Evolutionary conservation across 495 filamentous ascomycete species (phyloP), one percentile per base, ranked within the genome.

Genomic region (Niebla homalea): DNA sequence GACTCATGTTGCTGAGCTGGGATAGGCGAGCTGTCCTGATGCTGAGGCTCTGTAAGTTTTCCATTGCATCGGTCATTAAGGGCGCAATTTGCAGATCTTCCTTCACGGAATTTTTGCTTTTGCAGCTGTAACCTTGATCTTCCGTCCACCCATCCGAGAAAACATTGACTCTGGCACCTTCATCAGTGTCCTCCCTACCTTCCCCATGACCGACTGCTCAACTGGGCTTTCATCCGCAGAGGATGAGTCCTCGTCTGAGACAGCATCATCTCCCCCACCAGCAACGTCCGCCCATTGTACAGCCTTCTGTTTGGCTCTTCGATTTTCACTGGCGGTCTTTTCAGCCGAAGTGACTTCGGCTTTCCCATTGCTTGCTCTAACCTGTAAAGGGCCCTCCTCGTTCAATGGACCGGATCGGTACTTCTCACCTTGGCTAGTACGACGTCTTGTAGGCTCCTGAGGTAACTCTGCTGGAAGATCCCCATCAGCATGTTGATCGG

Each of bases 231-330:
- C 25, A 5, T 36, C 25, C 11, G n/a, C 14, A 25, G 50, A 42
- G 36, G 1, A n/a, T 11, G 54, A 50, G 16, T 12, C 23, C 12
- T 21, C 46, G 6, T 49, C 46, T 20, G 32, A 44, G 4, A 41
- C 5, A 20, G 19, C 41, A 11, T 48, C 49, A 20, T 46, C 43
- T 32, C 26, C 26, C 26, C 12, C 12, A 32, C 26, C 26, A 32
- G 3, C 26, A 32, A 32, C 26, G 21, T 35, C 22, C 42, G 52
- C 57, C 57, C 55, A 56, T 19, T 55, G 60, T 44, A 62, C 26
- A 14, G 60, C 57, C 20, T 51, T 60, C 21, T 58, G 40, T 36
- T 63, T 63, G 5, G 60, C 60, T 42, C 53, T 54, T 14, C 55
- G 57, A 36, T 62, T 60, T 20, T 54, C 57, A n/a, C 54, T 52